Base-by-base conservation (phyloP, 331 rosid genomes). In the Quercus tomentella region DNA sequence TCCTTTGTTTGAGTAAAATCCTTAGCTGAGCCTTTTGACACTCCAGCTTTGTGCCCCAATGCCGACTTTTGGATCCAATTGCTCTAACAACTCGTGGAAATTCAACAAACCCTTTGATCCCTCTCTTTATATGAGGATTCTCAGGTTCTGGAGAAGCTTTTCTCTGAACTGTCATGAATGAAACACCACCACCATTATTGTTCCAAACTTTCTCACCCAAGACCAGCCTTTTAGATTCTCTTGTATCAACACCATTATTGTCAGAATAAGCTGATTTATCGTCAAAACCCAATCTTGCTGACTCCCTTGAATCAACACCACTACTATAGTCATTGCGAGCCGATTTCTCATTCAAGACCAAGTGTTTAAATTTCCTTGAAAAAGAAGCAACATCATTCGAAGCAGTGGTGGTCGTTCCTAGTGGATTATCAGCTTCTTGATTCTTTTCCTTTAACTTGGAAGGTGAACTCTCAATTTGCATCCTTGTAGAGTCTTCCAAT, bases 81-180 rank as follows among this genome's bases (percentile, higher is more conserved):
- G 83, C 84, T 82, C 87, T 37, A 31, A 89, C 83, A 58, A 86
- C 92, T 80, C 84, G 62, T 25, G 90, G 92, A 65, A 89, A 89
- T 51, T 89, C 92, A 23, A 89, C 92, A 75, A 86, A 89, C 81
- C 92, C 92, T 78, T 89, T 89, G 74, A 89, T 89, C 61, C 92
- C 92, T 80, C 92, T 76, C 80, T 75, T 78, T 75, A 89, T 86
- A 33, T 89, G 92, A 26, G 88, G 92, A 75, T 89, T 89, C 80
- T 89, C 92, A 55, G 82, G 74, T 77, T 88, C 89, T 70, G 86
- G 79, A n/a, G 82, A 80, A 7, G 67, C 80, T 56, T 79, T 81
- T 84, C 72, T 56, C 41, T 37, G 85, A 57, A 54, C 37, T 0
- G 77, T 79, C 51, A 41, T 55, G 7, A 84, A 72, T 55, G 80